Conservation (phyloP, 352 stramenopile species). For the Pythium aquatile region DNA sequence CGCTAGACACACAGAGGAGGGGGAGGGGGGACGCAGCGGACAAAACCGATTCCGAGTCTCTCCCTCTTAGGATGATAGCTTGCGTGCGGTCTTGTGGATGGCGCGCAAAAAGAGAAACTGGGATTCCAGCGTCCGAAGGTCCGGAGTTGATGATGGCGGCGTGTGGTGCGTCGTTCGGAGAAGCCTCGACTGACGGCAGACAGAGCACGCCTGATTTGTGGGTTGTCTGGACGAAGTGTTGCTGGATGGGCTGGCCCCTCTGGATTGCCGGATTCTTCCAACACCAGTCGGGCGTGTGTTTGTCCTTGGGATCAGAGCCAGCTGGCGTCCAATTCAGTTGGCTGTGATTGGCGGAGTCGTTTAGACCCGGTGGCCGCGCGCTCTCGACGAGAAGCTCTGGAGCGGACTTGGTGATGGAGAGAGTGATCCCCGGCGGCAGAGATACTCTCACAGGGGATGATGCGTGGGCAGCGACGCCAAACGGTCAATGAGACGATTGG, state of each 20-base stretch:
- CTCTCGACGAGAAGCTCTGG: background rate
- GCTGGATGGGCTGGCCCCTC: background rate
- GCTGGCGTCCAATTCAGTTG: constrained; percentile 4
- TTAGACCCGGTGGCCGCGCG: background rate
- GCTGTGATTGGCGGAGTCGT: background rate
- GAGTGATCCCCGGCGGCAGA: background rate
- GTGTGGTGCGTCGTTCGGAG: background rate
- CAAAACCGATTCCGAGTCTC: constrained; percentile 6
- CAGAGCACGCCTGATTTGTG: constrained; percentile 3
- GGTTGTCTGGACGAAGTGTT: constrained; percentile 7
- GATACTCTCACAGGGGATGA: background rate
- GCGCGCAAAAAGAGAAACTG: constrained; percentile 11
- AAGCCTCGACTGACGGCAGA: background rate
- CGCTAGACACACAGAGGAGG: constrained; percentile 1
- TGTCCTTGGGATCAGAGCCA: background rate
- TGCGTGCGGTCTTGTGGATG: background rate
- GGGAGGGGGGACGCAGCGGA: background rate
- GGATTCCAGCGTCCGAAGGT: background rate
- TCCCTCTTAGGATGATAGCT: constrained; percentile 6
- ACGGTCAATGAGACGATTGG: background rate
- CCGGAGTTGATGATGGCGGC: background rate
- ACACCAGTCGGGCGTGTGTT: background rate
- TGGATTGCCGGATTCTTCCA: constrained; percentile 4
- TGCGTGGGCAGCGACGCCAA: background rate
- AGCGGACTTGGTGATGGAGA: background rate